These are phyloP conservation scores for Coprinopsis marcescibilis DNA, from an alignment of 768 basidiomycete genomes.

Conservation along the genomic window DNA sequence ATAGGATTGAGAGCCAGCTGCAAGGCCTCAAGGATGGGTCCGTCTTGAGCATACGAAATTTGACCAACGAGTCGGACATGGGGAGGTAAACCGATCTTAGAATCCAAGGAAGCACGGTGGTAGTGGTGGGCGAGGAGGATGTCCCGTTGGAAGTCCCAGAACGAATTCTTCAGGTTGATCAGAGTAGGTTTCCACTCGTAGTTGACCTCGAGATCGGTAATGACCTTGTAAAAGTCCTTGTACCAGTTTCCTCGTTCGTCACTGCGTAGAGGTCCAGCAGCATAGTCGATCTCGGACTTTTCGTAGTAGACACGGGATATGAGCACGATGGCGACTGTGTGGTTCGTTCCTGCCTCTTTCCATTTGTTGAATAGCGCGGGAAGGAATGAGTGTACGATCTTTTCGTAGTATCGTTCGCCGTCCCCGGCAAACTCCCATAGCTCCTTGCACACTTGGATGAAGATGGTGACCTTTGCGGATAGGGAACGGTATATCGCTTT, in stretches of 20 bases:
- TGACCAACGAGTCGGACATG: constrained; percentile 70
- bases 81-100: constrained; percentile 37
- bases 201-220: constrained; percentile 86
- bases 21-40: constrained; percentile 90
- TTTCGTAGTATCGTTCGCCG: constrained; percentile 93
- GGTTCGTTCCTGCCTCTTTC: constrained; percentile 81
- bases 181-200: constrained; percentile 86
- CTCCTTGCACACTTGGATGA: constrained; percentile 94
- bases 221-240: constrained; percentile 96
- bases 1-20: constrained; percentile 90
- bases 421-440: constrained; percentile 97
- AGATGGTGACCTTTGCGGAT: constrained; percentile 88
- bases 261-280: constrained; percentile 71
- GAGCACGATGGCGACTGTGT: constrained; percentile 90
- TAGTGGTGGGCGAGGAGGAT: constrained; percentile 88
- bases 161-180: constrained; percentile 80
- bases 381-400: constrained; percentile 95
- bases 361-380: constrained; percentile 84
- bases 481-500: constrained; percentile 86
- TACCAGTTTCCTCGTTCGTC: constrained; percentile 79
- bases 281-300: constrained; percentile 69
- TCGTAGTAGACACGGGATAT: constrained; percentile 93
- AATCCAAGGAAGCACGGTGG: constrained; percentile 58
- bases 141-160: constrained; percentile 88
- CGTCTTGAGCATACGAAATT: constrained; percentile 86